phyloP scores from a whole-genome alignment of 352 stramenopile genomes.

The Phytophthora europaea region DNA sequence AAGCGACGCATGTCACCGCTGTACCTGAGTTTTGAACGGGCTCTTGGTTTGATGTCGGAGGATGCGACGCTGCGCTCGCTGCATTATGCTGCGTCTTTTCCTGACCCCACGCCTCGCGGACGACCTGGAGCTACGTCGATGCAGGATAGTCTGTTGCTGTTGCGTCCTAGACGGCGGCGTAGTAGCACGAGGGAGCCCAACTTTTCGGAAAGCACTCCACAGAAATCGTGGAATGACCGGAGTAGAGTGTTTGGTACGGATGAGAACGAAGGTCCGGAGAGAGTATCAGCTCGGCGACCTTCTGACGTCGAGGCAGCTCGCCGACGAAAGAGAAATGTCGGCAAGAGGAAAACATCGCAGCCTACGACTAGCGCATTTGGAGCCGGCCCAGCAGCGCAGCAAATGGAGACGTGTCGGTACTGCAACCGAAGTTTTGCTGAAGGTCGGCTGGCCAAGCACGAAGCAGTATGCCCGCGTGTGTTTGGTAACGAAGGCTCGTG shows the following conservation, averaged over 20 bases:
- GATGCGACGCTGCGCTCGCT: constrained; percentile 68
- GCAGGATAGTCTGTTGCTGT: constrained; percentile 56
- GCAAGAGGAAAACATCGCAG: constrained; percentile 29
- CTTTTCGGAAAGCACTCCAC: constrained; percentile 19
- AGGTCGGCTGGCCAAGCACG: constrained; percentile 83
- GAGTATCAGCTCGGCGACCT: constrained; percentile 3
- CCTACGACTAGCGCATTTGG: constrained; percentile 12
- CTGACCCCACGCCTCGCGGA: constrained; percentile 52
- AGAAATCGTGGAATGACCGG: constrained; percentile 12
- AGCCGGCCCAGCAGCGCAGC: constrained; percentile 18
- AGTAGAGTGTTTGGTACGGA: constrained; percentile 8
- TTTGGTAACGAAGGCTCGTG: constrained; percentile 82
- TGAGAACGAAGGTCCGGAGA: constrained; percentile 7
- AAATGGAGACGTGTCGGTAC: constrained; percentile 80
- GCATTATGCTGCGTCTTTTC: constrained; percentile 80
- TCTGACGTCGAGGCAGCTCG: constrained; percentile 1
- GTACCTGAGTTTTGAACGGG: constrained; percentile 71
- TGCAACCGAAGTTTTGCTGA: constrained; percentile 84
- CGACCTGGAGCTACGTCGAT: constrained; percentile 43
- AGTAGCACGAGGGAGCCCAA: constrained; percentile 9
- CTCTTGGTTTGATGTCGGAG: constrained; percentile 72
- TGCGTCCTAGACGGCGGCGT: constrained; percentile 38
- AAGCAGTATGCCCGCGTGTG: constrained; percentile 81
- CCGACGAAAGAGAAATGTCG: constrained; percentile 21
- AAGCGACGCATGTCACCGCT: constrained; percentile 66